Base-by-base conservation (phyloP, 1,284 basidiomycete genomes). In the Boletus sp. region DNA sequence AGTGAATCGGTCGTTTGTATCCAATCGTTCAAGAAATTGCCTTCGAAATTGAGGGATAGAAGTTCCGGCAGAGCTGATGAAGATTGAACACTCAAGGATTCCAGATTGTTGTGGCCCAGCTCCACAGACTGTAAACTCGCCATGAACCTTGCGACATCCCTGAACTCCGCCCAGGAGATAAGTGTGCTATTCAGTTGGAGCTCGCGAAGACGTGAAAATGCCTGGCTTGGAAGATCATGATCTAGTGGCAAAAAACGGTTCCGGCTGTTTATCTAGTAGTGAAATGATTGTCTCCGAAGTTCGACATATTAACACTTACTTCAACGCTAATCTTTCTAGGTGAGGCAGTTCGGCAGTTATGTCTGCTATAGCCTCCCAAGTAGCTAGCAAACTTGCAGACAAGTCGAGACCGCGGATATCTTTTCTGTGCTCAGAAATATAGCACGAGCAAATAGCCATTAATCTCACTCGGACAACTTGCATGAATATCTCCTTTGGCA, bases 341-440 rank as follows among this genome's bases (percentile, higher is more conserved):
- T 64, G 63, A 5, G 76, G 76, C 1, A 97, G 69, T 57, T 86
- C 84, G 4, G 62, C 57, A 10, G 78, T 68, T 53, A 98, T 91
- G 16, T 70, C 60, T 1, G 82, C 79, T 9, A 96, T 72, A 8
- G 75, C 71, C 22, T 81, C 70, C 91, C 94, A 94, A 40, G 68
- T 74, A 2, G 84, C 67, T 7, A 98, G 57, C 13, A 98, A 75
- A 61, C 80, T 94, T 33, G 74, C 73, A 12, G 93, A 94, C 20
- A 99, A 72, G 68, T 98, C 88, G 25, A 99, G 73, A 16, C 81
- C 82, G 8, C 78, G 77, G 22, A 96, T 74, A 58, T 79, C 93
- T 95, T 65, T 47, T 37, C 41, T 40, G 38, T 45, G 50, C 55
- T 59, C 41, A 57, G 55, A 55, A 17, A 32, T 37, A 49, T 44